These are phyloP conservation scores for Gymnopilus junonius DNA, from an alignment of 768 basidiomycete genomes.

Conservation along the genomic window DNA sequence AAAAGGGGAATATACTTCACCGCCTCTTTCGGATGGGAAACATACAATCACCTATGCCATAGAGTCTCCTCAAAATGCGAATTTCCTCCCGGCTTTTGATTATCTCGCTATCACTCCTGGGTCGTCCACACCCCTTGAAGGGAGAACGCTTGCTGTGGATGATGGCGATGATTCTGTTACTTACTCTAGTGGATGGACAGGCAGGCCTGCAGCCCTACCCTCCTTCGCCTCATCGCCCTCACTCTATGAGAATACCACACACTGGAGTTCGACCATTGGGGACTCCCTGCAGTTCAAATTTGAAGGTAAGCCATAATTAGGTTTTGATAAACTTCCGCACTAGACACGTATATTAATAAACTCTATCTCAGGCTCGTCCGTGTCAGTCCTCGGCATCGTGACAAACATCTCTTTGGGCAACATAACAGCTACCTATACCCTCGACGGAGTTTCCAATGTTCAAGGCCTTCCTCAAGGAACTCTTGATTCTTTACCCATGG, in stretches of 20 bases:
- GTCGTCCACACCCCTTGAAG: slow-evolving; percentile 35
- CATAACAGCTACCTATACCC: slow-evolving; percentile 38
- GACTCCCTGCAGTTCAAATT: slow-evolving; percentile 40
- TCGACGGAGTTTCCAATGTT: slow-evolving; percentile 37
- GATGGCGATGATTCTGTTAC: slow-evolving; percentile 34
- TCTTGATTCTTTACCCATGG: slow-evolving; percentile 35
- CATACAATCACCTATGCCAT: slow-evolving; percentile 42
- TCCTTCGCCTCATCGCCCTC: slow-evolving; percentile 30
- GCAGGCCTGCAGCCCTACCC: slow-evolving; percentile 17
- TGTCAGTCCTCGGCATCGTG: slow-evolving; percentile 41
- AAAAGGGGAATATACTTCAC: slow-evolving; percentile 35
- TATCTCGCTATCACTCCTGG: slow-evolving; percentile 45
- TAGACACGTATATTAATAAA: neutral
- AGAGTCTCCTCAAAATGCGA: slow-evolving; percentile 17
- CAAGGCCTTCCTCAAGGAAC: slow-evolving; percentile 30
- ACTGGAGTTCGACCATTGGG: slow-evolving; percentile 41
- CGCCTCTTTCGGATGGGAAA: slow-evolving; percentile 35
- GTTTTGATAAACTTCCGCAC: neutral
- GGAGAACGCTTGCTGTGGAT: slow-evolving; percentile 41
- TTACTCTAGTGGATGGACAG: slow-evolving; percentile 42
- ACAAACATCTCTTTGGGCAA: slow-evolving; percentile 30
- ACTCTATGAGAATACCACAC: slow-evolving; percentile 36
- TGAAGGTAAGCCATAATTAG: slow-evolving; percentile 31
- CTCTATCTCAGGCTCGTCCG: slow-evolving; percentile 36
- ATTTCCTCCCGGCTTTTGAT: slow-evolving; percentile 39